Conservation (phyloP, 495 filamentous ascomycete genomes). For the Tricharina praecox region DNA sequence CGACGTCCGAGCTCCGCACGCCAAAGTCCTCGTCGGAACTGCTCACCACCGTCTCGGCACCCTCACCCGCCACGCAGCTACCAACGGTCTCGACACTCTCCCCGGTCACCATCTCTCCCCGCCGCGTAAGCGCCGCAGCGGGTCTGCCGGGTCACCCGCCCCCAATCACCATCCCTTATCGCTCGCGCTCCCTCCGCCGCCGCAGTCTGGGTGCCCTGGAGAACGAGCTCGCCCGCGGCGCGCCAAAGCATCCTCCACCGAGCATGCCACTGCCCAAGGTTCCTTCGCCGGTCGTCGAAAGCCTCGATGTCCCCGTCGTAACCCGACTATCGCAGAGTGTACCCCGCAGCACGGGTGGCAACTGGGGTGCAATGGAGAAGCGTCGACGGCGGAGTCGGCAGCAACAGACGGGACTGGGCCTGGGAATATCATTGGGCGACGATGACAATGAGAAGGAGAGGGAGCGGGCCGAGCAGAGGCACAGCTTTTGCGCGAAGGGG, state of each 20-base stretch:
- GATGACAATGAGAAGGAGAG: no score
- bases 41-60: no score
- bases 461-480: no score
- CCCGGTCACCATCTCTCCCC: no score
- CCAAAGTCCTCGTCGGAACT: neutral
- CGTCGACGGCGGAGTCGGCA: neutral
- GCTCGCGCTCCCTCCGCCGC: neutral
- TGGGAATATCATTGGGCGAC: no score
- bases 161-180: neutral
- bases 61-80: no score
- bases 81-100: neutral
- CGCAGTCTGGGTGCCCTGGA: neutral
- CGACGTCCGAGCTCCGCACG: neutral
- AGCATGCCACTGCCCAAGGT: conserved; percentile 6
- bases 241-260: neutral
- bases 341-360: neutral
- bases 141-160: no score
- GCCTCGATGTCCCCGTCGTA: no score
- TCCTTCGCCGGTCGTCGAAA: neutral
- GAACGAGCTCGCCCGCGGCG: neutral
- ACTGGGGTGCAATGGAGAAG: conserved; percentile 2
- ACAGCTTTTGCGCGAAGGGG: no score
- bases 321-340: neutral
- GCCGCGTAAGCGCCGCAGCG: no score
- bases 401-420: neutral